phyloP scores from a whole-genome alignment of 202 grass and related monocot species.

The Setaria italica region DNA sequence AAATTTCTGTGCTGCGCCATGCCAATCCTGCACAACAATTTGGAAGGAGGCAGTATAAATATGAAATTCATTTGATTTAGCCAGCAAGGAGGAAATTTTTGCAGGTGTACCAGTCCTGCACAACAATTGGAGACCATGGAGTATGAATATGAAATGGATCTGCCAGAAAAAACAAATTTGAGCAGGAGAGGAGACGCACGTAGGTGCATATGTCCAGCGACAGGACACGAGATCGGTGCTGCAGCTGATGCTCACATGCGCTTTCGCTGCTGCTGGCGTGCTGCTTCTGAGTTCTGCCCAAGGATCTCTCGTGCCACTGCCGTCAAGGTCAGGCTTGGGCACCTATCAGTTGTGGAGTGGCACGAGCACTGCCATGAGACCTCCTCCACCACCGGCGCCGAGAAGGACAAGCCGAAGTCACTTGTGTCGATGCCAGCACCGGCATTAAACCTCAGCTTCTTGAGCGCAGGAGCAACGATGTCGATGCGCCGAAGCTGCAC shows the following conservation, averaged over 20 bases:
- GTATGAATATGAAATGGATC: background rate
- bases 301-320: background rate
- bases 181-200: background rate
- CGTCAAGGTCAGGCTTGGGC: too few relatives aligned
- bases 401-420: background rate
- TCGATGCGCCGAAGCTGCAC: background rate
- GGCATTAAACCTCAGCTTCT: background rate
- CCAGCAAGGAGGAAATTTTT: background rate
- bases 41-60: too few relatives aligned
- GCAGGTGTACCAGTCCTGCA: background rate
- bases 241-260: background rate
- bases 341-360: background rate
- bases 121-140: background rate
- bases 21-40: background rate
- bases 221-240: background rate
- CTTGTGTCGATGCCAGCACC: background rate
- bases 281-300: too few relatives aligned
- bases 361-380: conserved; percentile 1
- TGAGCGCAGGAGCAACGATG: background rate
- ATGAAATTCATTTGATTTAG: background rate
- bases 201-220: background rate
- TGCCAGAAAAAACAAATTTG: background rate
- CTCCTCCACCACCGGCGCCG: background rate
- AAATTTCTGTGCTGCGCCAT: background rate
- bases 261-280: background rate